Percentiles rank a stretch among this genome's conserved stretches.
Evolutionary conservation across 441 rosid genomes (phyloP).

Genomic region (Croton setiger): DNA sequence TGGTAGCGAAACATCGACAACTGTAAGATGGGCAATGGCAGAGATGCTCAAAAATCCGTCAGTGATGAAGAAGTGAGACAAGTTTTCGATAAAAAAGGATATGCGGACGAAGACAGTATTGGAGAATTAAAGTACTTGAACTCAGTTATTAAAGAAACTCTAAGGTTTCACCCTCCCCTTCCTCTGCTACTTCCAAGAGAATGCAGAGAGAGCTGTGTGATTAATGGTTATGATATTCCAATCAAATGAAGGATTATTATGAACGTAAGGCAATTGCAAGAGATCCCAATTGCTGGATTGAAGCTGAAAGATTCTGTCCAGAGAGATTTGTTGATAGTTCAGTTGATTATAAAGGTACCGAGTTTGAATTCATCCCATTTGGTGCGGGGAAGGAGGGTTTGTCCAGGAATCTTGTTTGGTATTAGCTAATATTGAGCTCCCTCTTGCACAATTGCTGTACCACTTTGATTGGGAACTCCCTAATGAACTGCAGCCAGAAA

Average conservation of each 20-base stretch:
- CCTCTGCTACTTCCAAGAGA: constrained; percentile 8
- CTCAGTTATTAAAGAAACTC: neutral
- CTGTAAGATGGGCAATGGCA: neutral
- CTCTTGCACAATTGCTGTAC: no score
- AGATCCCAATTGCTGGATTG: neutral
- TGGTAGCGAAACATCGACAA: neutral
- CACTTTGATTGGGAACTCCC: no score
- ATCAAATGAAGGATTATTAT: constrained; percentile 2
- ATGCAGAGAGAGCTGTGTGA: neutral
- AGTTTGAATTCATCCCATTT: neutral
- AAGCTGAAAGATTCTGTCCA: constrained; percentile 2
- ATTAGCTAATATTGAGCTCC: no score
- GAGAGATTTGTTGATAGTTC: constrained; percentile 6
- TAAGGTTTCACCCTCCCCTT: neutral
- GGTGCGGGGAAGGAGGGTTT: constrained; percentile 10
- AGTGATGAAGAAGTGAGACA: neutral
- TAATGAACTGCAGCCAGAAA: no score
- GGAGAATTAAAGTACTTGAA: neutral
- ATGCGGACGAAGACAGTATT: neutral
- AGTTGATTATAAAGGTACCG: neutral
- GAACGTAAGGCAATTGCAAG: neutral
- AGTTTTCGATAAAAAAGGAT: neutral
- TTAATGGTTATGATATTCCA: constrained; percentile 15
- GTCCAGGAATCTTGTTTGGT: constrained; percentile 9
- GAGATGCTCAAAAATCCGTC: neutral